These are phyloP conservation scores for Stachybotrys elegans DNA, from an alignment of 2,329 filamentous ascomycete species.

Conservation along the genomic window DNA sequence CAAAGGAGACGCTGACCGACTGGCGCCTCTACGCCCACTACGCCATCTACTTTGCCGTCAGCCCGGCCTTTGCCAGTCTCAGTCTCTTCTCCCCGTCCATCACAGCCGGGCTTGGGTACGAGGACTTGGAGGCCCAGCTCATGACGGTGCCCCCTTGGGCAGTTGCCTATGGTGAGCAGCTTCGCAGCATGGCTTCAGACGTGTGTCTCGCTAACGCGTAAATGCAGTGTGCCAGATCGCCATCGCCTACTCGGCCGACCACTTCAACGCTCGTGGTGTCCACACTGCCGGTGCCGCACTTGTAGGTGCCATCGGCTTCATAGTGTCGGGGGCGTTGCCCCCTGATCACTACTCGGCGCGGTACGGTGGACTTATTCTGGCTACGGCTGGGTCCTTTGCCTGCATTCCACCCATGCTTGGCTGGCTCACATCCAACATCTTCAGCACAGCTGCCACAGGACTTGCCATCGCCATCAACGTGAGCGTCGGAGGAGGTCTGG, in stretches of 20 bases:
- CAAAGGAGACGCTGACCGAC: conserved; percentile 62
- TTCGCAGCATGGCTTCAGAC: no score
- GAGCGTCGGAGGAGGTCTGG: conserved; percentile 58
- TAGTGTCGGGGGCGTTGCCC: conserved; percentile 59
- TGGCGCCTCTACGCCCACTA: conserved; percentile 66
- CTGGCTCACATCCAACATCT: conserved; percentile 66
- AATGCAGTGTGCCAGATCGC: conserved; percentile 31
- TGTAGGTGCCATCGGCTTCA: conserved; percentile 44
- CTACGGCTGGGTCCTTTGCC: conserved; percentile 60
- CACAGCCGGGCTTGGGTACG: conserved; percentile 45
- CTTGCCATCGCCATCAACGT: conserved; percentile 68
- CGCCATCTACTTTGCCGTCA: conserved; percentile 45
- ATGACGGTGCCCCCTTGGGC: conserved; percentile 65
- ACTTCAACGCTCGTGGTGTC: conserved; percentile 47
- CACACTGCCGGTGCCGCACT: conserved; percentile 38
- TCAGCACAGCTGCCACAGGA: conserved; percentile 59
- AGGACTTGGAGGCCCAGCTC: conserved; percentile 53
- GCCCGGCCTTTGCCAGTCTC: conserved; percentile 53
- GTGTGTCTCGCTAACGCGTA: conserved; percentile 8
- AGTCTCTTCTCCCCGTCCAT: conserved; percentile 60
- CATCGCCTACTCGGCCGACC: conserved; percentile 57
- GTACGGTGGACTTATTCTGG: conserved; percentile 68
- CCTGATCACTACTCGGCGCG: conserved; percentile 52
- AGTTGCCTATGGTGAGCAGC: conserved; percentile 44
- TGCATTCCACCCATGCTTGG: conserved; percentile 65